These are phyloP conservation scores for Colletotrichum simmondsii DNA, from an alignment of 2,329 filamentous ascomycete genomes.

Conservation along the genomic window DNA sequence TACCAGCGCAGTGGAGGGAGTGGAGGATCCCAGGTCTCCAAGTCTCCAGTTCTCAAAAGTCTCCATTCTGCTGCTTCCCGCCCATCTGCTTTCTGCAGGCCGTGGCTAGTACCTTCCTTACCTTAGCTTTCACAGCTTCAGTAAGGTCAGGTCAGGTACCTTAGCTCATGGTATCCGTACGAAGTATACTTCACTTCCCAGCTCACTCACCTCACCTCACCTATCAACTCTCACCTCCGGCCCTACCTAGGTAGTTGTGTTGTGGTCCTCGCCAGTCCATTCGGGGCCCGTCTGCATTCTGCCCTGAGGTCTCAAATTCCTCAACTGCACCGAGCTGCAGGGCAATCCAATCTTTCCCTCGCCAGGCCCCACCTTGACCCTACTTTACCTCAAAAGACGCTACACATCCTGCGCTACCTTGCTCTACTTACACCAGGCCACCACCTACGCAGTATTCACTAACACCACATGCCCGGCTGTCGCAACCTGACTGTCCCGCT, in stretches of 20 bases:
- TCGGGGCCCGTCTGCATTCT: too few relatives aligned
- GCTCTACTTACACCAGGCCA: constrained; percentile 17
- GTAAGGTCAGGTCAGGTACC: too few relatives aligned
- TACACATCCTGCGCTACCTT: constrained; percentile 30
- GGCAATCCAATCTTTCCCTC: constrained; percentile 29
- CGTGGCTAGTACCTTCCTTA: background rate
- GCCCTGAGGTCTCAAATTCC: too few relatives aligned
- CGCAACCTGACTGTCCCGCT: constrained; percentile 13
- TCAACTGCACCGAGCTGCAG: constrained; percentile 30
- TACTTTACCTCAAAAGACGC: constrained; percentile 31
- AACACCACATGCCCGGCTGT: constrained; percentile 7
- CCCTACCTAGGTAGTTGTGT: too few relatives aligned
- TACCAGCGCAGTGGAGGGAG: constrained; percentile 10
- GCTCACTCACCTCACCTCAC: too few relatives aligned
- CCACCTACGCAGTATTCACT: background rate
- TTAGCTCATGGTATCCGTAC: background rate
- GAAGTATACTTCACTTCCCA: background rate
- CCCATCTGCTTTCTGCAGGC: background rate
- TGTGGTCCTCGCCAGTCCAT: too few relatives aligned
- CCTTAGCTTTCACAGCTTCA: too few relatives aligned
- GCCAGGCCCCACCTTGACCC: constrained; percentile 27
- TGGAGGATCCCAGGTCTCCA: background rate
- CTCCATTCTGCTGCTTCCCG: background rate
- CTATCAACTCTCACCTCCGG: too few relatives aligned
- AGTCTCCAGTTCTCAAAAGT: background rate